Evolutionary conservation across 2,329 filamentous ascomycete species (phyloP), one percentile per base, ranked within the genome.

Genomic region (Apiospora sp.): DNA sequence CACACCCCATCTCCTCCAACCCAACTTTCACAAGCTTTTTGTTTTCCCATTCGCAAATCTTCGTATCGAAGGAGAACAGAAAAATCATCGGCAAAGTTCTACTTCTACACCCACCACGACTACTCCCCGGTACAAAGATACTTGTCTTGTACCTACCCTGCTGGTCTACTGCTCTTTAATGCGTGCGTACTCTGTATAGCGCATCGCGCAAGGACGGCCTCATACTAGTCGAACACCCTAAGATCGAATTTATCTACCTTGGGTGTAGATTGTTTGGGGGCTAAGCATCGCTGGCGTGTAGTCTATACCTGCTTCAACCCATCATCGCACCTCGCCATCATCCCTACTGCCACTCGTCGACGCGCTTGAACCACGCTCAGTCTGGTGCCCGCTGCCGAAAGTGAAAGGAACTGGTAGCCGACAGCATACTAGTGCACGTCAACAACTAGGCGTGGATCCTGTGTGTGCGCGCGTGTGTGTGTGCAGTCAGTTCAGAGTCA

Each of bases 401-500:
- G 58, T 64, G 58, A 64, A 64, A 64, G 58, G 58, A 41, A 64
- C 58, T 64, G 58, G 58, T 64, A 70, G 68, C 48, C 68, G 48
- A 41, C 68, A 70, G 24, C 49, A 41, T 70, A 51, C 68, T 70
- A 70, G 68, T 54, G 68, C 68, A 70, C 68, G 68, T 70, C 68
- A 70, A 46, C 67, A 46, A 70, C 68, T 70, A 70, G 68, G 24
- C 68, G 68, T 70, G 68, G 68, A 70, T 70, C 68, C 37, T 41
- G 37, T 51, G 27, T n/a, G 68, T 58, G 49, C 43, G 41, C 67
- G 41, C 41, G 30, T 7, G 67, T 8, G 64, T 68, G 67, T 68
- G 44, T 48, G 44, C 44, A 48, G 44, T 48, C 67, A 48, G 48
- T 51, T 51, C 68, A 54, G 68, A 70, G 68, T 70, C 68, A 70